These are phyloP conservation scores for Penicillium sp. DNA, from an alignment of 2,329 filamentous ascomycete genomes.

Conservation along the genomic window DNA sequence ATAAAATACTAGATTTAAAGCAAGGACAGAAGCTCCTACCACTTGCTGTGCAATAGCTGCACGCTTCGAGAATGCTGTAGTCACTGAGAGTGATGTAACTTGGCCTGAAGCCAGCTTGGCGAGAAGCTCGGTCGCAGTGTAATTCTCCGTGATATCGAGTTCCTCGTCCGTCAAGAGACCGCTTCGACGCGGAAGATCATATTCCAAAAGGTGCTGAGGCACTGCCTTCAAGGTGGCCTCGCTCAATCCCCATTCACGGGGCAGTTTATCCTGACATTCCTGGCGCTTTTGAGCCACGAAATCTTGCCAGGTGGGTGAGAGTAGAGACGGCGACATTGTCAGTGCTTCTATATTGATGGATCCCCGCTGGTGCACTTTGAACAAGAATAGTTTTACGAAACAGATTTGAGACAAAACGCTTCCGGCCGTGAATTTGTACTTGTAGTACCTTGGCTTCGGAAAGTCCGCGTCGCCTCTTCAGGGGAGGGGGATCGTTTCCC, in stretches of 20 bases:
- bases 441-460: too few species aligned
- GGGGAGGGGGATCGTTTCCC: too few species aligned
- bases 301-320: constrained; percentile 14
- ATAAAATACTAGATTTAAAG: neutral
- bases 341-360: too few species aligned
- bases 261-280: constrained; percentile 28
- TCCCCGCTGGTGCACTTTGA: too few species aligned
- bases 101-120: constrained; percentile 15
- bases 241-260: constrained; percentile 29
- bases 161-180: constrained; percentile 44
- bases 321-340: neutral
- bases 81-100: constrained; percentile 18
- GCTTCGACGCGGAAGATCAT: constrained; percentile 23
- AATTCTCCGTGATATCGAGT: constrained; percentile 42
- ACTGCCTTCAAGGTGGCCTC: constrained; percentile 4
- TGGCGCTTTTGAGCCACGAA: constrained; percentile 23
- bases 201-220: constrained; percentile 15
- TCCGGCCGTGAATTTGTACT: too few species aligned
- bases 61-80: constrained; percentile 36
- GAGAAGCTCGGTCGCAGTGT: constrained; percentile 17
- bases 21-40: constrained; percentile 8
- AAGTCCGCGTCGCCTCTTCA: too few species aligned
- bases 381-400: too few species aligned
- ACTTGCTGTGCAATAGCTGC: constrained; percentile 36
- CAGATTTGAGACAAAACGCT: too few species aligned